Conservation (phyloP, 768 basidiomycete species). For the Leucocoprinus leucothites region DNA sequence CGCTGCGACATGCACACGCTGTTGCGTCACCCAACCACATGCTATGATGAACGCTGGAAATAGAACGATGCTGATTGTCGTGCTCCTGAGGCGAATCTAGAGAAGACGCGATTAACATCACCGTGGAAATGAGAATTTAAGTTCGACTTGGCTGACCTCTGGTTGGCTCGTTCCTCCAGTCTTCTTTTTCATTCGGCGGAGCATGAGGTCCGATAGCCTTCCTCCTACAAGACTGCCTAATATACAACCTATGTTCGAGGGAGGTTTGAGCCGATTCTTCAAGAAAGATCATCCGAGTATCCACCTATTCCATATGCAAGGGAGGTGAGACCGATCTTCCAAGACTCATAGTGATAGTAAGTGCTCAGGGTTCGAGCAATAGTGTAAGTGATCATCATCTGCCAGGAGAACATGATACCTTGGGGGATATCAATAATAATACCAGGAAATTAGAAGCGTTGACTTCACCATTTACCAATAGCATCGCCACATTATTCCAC, state of each 20-base stretch:
- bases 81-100: constrained; percentile 72
- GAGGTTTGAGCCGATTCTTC: too few relatives aligned
- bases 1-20: constrained; percentile 59
- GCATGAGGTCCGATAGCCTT: constrained; percentile 34
- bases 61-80: constrained; percentile 32
- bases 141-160: constrained; percentile 55
- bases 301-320: constrained; percentile 55
- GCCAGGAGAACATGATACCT: constrained; percentile 4
- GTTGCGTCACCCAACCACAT: constrained; percentile 52
- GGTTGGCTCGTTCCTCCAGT: constrained; percentile 43
- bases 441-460: not conserved
- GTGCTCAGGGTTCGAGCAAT: constrained; percentile 62
- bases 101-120: not conserved
- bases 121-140: not conserved
- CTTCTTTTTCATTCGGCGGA: constrained; percentile 30
- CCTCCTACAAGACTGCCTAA: constrained; percentile 37
- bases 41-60: not conserved
- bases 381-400: constrained; percentile 66
- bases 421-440: not conserved
- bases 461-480: constrained; percentile 54
- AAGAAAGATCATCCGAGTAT: not conserved
- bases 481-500: constrained; percentile 61
- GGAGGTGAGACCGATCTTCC: constrained; percentile 69
- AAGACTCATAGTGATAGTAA: constrained; percentile 61
- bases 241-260: constrained; percentile 26